Evolutionary conservation across 495 filamentous ascomycete genomes (phyloP), one percentile per base, ranked within the genome.

Genomic region (Penicillium odoratum): DNA sequence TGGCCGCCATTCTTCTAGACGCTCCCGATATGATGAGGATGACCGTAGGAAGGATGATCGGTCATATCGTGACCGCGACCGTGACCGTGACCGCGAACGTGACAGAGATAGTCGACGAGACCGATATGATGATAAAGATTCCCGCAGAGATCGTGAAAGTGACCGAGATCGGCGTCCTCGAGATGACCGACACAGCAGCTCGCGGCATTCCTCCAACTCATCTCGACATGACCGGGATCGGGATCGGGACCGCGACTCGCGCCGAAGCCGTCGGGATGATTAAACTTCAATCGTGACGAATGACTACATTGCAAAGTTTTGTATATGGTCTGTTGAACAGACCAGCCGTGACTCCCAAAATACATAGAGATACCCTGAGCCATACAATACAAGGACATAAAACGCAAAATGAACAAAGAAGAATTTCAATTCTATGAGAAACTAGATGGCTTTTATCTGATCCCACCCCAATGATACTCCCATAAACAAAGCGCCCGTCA

Each of bases 101-200:
- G 67, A 70, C 29, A 59, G 64, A 18, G 68, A 70, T 50, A 60
- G 56, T 51, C 65, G 65, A 38, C 59, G 70, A 43, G 65, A 67
- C 36, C 66, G 71, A 6, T 68, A 69, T 48, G 59, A 57, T 28
- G 59, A 69, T 38, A 63, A 54, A 28, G 65, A 69, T 31, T 68
- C 70, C 38, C 67, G 73, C 56, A 62, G 67, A 66, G 69, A 78
- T 57, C 61, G 72, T 44, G 68, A 70, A 48, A 68, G 66, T 45
- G 64, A 71, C 26, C 43, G 62, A n/a, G 72, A 70, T 58, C 66
- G 66, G 29, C 57, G 51, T n/a, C 36, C 31, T 44, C 63, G 69
- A 26, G 72, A 76, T 61, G 74, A 78, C 21, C 62, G 65, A 26
- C 63, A 74, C 55, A 69, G 62, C 57, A 63, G 66, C 53, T 73